phyloP scores from a whole-genome alignment of 2,329 filamentous ascomycete species.

The Epichloe sp. region DNA sequence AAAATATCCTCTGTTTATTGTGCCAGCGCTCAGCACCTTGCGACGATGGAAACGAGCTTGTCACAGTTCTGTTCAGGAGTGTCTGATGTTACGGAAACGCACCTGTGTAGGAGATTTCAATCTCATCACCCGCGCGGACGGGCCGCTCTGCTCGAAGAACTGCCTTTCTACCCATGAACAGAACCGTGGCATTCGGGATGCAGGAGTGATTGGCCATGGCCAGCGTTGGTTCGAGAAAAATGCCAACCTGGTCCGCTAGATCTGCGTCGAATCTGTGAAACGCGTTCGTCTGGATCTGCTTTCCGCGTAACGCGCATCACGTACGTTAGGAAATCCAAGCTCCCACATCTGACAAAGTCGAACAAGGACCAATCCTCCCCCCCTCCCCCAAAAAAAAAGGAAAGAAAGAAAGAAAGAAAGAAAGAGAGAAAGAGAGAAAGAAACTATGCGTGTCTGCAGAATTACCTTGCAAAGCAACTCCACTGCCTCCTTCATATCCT shows the following conservation, averaged over 20 bases:
- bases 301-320: too few relatives aligned
- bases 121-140: conserved; percentile 40
- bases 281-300: conserved; percentile 46
- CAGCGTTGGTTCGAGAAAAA: conserved; percentile 42
- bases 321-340: too few relatives aligned
- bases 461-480: conserved; percentile 41
- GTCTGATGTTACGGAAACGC: conserved; percentile 9
- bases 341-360: too few relatives aligned
- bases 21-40: too few relatives aligned
- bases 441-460: too few relatives aligned
- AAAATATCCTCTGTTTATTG: too few relatives aligned
- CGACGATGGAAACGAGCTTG: too few relatives aligned
- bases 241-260: conserved; percentile 32
- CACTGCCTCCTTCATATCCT: conserved; percentile 26
- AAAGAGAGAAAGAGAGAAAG: background rate
- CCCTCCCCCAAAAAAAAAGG: background rate
- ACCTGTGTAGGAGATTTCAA: conserved; percentile 51
- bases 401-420: background rate
- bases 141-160: conserved; percentile 34
- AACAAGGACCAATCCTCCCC: too few relatives aligned
- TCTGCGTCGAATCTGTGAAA: conserved; percentile 45
- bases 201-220: conserved; percentile 53
- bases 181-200: conserved; percentile 44
- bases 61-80: too few relatives aligned
- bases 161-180: conserved; percentile 38